phyloP scores from a whole-genome alignment of 2,329 filamentous ascomycete species.

The Hymenoscyphus scutula region DNA sequence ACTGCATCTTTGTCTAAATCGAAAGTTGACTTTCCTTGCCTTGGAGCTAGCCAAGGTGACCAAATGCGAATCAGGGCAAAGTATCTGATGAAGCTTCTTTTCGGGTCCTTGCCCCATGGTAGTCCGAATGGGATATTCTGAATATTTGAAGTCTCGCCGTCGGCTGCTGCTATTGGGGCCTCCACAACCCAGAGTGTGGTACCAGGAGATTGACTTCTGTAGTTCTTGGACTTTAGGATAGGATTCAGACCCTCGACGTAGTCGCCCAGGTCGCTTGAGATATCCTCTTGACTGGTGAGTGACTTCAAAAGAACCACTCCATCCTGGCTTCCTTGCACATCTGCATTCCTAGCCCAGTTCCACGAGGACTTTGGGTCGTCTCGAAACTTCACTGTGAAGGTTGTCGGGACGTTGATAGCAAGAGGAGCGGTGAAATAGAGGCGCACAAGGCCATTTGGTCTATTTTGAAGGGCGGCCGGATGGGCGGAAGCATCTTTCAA shows the following conservation, averaged over 20 bases:
- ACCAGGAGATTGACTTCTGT: constrained; percentile 63
- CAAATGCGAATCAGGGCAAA: constrained; percentile 78
- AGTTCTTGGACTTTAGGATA: constrained; percentile 52
- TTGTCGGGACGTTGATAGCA: constrained; percentile 47
- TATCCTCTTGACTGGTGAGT: constrained; percentile 27
- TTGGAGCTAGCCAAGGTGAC: constrained; percentile 78
- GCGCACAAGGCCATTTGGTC: constrained; percentile 36
- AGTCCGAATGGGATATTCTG: constrained; percentile 39
- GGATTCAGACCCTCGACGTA: constrained; percentile 58
- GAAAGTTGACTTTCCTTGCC: constrained; percentile 70
- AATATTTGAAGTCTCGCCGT: constrained; percentile 56
- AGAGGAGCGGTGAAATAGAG: constrained; percentile 57
- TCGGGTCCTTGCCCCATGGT: constrained; percentile 32
- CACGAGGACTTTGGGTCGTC: constrained; percentile 52
- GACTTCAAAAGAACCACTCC: constrained; percentile 57
- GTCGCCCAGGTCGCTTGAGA: constrained; percentile 35
- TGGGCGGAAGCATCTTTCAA: constrained; percentile 25
- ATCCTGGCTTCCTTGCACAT: constrained; percentile 61
- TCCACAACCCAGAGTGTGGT: constrained; percentile 71
- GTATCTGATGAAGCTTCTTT: constrained; percentile 54
- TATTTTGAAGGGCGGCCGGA: constrained; percentile 52
- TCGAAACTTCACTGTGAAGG: constrained; percentile 72
- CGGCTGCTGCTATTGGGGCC: constrained; percentile 52
- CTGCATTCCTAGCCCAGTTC: constrained; percentile 61
- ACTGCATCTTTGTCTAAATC: constrained; percentile 74